A percentile compares a stretch with the other conserved stretches of the same genome.
These are phyloP conservation scores for Leishmania martiniquensis DNA, from an alignment of 208 protist species.

Conservation along the genomic window DNA sequence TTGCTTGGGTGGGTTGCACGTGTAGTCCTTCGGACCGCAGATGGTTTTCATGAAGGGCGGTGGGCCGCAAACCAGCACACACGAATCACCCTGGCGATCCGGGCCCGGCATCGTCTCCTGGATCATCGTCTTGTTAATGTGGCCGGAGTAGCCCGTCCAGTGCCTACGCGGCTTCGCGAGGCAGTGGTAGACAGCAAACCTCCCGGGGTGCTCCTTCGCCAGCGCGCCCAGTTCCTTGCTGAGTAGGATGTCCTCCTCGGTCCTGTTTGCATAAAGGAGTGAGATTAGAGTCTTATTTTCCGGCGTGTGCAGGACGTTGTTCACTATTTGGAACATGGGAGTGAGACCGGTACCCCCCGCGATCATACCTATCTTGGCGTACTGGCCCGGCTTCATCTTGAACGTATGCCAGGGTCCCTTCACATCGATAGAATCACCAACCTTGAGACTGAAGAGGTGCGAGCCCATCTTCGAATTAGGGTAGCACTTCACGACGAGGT, in stretches of 20 bases:
- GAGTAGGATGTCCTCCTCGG: constrained; percentile 84
- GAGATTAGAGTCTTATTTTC: constrained; percentile 66
- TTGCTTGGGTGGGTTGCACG: constrained; percentile 54
- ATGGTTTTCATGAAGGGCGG: constrained; percentile 81
- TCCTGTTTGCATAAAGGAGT: constrained; percentile 82
- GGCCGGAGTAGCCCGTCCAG: constrained; percentile 71
- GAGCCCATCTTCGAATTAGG: constrained; percentile 88
- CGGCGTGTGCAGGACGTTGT: constrained; percentile 58
- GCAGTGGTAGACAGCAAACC: constrained; percentile 76
- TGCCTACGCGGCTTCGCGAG: constrained; percentile 51
- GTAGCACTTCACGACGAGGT: constrained; percentile 87
- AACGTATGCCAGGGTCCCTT: constrained; percentile 84
- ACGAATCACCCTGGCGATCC: constrained; percentile 27
- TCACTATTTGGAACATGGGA: constrained; percentile 87
- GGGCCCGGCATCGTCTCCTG: constrained; percentile 66
- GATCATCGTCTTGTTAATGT: constrained; percentile 66
- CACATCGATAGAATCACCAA: constrained; percentile 82
- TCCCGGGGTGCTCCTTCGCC: constrained; percentile 44
- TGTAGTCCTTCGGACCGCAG: constrained; percentile 74
- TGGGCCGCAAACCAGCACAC: constrained; percentile 77
- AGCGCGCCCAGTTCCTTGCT: constrained; percentile 63
- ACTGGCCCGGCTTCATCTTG: constrained; percentile 66
- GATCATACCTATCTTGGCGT: constrained; percentile 83
- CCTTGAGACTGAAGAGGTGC: constrained; percentile 82
- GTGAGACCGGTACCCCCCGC: constrained; percentile 91